Conservation (phyloP, 106 monocot species). For the Apostasia ramifera region DNA sequence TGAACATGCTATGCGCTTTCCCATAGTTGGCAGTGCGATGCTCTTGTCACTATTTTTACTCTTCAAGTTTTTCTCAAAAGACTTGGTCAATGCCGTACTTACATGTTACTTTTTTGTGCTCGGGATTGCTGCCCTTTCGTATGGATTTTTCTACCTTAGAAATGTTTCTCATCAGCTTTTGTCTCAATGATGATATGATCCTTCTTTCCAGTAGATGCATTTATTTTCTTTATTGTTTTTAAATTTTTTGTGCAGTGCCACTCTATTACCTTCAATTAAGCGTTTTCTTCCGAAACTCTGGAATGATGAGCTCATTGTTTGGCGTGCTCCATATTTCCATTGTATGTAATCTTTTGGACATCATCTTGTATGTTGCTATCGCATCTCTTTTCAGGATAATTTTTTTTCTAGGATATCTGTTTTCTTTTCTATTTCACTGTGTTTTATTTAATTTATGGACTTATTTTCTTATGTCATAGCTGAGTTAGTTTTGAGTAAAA, state of each 20-base stretch:
- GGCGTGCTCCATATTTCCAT: constrained; percentile 57
- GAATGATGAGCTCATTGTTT: constrained; percentile 72
- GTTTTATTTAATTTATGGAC: too few species aligned
- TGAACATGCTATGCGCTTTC: constrained; percentile 98
- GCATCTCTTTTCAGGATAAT: neutral
- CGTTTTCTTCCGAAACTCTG: constrained; percentile 75
- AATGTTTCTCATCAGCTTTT: neutral
- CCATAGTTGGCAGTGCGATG: constrained; percentile 96
- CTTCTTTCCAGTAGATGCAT: neutral
- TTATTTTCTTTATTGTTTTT: constrained; percentile 6
- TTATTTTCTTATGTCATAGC: too few species aligned
- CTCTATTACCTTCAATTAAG: constrained; percentile 74
- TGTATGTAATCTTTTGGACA: constrained; percentile 37
- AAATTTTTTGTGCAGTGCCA: constrained; percentile 53
- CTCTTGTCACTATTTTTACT: constrained; percentile 84
- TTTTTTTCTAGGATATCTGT: neutral
- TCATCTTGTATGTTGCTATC: neutral
- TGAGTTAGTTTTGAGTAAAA: too few species aligned
- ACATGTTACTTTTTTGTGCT: constrained; percentile 97
- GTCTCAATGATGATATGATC: too few species aligned
- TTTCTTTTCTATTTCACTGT: too few species aligned
- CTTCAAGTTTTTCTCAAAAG: constrained; percentile 96
- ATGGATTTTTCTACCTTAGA: neutral
- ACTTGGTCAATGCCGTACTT: constrained; percentile 93
- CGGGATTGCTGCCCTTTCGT: constrained; percentile 87